Base-by-base conservation (phyloP, 1,284 basidiomycete genomes). In the Porodaedalea pini region DNA sequence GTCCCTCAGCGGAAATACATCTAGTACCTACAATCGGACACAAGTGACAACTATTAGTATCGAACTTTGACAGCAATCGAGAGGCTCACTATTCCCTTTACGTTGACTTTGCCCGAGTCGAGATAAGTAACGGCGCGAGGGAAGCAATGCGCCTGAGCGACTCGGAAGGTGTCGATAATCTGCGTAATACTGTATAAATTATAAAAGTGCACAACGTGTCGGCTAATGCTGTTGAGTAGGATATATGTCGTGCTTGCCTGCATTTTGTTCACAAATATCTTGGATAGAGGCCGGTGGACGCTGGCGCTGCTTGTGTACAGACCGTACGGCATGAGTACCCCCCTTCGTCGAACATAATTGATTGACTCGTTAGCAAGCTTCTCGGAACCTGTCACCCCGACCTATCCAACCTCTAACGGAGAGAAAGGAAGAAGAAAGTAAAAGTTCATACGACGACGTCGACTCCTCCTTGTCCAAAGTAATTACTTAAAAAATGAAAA, bases 121-220 rank as follows among this genome's bases (percentile, higher is more conserved):
- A 85, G 76, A 64, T 83, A 82, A 5, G 76, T 78, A 25, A 85
- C 76, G 2, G 82, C 81, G 45, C 82, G 78, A 19, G 81, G 80
- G 76, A 85, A 85, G 71, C 82, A 83, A 72, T 75, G 75, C 27
- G 76, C 77, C 66, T 83, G 82, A 23, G 79, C 76, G 73, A n/a
- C n/a, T n/a, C n/a, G n/a, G n/a, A 83, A 83, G 29, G 81, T 83
- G 51, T 80, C 80, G 63, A 83, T 79, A 67, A 83, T 80, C 77
- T 78, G n/a, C n/a, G 58, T 23, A 13, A 10, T n/a, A 21, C n/a
- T 57, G 27, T 4, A 15, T 34, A 21, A 45, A 37, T 40, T 11
- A 40, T 7, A 36, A 47, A 29, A 29, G 34, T 31, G 36, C 11
- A 25, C 3, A 6, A 36, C 44, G 44, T n/a, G 40, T 45, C 29